These are phyloP conservation scores for Cyphellophora attinorum DNA, from an alignment of 2,329 filamentous ascomycete genomes.

Conservation along the genomic window DNA sequence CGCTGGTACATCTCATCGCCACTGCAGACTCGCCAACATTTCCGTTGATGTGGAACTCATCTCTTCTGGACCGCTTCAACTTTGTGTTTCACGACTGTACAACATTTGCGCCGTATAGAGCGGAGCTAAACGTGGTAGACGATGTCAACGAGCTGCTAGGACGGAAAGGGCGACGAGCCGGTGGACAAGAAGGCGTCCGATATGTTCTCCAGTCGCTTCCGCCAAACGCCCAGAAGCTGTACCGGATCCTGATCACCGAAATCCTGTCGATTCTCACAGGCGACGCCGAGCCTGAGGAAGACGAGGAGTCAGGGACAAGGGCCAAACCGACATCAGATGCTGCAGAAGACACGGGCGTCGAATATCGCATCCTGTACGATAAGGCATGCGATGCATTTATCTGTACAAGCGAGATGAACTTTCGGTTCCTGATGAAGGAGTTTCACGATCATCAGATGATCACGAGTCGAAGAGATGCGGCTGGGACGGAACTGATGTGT, in stretches of 20 bases:
- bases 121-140: constrained; percentile 76
- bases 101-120: constrained; percentile 66
- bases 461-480: constrained; percentile 71
- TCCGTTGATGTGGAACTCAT: constrained; percentile 78
- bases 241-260: constrained; percentile 75
- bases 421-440: constrained; percentile 88
- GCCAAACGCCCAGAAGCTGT: constrained; percentile 83
- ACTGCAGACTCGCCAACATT: constrained; percentile 86
- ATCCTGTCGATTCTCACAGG: constrained; percentile 61
- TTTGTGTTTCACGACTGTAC: constrained; percentile 92
- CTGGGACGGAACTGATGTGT: constrained; percentile 76
- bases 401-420: constrained; percentile 91
- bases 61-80: constrained; percentile 70
- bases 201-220: constrained; percentile 86
- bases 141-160: constrained; percentile 82
- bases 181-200: constrained; percentile 81
- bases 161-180: constrained; percentile 66
- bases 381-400: constrained; percentile 96
- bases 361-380: constrained; percentile 86
- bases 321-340: constrained; percentile 8
- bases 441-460: constrained; percentile 99
- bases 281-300: constrained; percentile 20
- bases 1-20: constrained; percentile 61
- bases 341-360: constrained; percentile 54
- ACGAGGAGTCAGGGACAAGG: constrained; percentile 17